phyloP scores from a whole-genome alignment of 2,329 filamentous ascomycete genomes.

The Herpotrichia juniperi region DNA sequence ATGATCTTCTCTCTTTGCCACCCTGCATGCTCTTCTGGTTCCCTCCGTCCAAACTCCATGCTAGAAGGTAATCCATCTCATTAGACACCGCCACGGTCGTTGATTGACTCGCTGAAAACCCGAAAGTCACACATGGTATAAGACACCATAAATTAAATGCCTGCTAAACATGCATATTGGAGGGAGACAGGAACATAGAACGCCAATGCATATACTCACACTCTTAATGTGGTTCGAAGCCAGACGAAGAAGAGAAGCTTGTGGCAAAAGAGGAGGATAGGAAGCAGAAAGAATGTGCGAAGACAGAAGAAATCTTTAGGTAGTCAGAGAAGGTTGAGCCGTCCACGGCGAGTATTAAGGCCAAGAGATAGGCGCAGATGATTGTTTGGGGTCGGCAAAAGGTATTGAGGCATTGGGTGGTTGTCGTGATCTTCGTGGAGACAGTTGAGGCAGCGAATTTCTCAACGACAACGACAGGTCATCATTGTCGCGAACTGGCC shows the following conservation, averaged over 20 bases:
- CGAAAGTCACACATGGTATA: not conserved
- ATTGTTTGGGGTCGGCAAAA: not conserved
- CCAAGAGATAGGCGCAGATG: too few relatives aligned
- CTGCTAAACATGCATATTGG: not conserved
- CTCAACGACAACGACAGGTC: not conserved
- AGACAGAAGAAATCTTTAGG: too few relatives aligned
- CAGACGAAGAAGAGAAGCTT: not conserved
- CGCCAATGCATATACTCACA: not conserved
- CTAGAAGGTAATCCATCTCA: not conserved
- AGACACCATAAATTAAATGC: conserved; percentile 7
- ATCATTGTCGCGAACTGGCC: not conserved
- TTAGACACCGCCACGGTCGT: not conserved
- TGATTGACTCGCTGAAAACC: not conserved
- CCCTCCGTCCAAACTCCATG: not conserved
- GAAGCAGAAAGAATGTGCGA: not conserved
- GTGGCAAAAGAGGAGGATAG: not conserved
- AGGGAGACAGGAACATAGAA: not conserved
- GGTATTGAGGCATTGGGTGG: not conserved
- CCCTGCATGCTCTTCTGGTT: not conserved
- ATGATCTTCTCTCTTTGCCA: not conserved
- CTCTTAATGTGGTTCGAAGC: not conserved
- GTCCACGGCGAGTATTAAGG: too few relatives aligned
- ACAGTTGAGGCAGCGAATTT: not conserved
- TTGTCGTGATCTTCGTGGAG: too few relatives aligned
- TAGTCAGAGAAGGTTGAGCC: too few relatives aligned